phyloP scores from a whole-genome alignment of 768 basidiomycete species.

The Mycena chlorophos region DNA sequence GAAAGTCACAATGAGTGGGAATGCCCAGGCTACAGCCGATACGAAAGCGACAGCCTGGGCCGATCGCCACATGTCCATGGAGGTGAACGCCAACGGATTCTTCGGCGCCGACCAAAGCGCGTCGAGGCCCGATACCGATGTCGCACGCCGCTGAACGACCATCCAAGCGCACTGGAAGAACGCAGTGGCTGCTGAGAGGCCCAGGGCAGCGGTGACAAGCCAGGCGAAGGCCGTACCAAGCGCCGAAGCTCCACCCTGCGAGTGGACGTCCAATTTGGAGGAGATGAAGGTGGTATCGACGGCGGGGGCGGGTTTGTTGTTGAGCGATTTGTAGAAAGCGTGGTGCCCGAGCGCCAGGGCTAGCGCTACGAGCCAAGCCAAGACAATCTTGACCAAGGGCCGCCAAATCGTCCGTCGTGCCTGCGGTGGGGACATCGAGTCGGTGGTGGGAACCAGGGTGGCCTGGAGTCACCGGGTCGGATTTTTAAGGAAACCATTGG shows the following conservation, averaged over 20 bases:
- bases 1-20: conserved; percentile 12
- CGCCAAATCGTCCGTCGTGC: too few species aligned
- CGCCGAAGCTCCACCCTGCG: conserved; percentile 9
- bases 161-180: conserved; percentile 9
- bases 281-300: too few species aligned
- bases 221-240: conserved; percentile 8
- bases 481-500: too few species aligned
- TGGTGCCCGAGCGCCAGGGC: too few species aligned
- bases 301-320: too few species aligned
- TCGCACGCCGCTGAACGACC: conserved; percentile 6
- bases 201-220: conserved; percentile 6
- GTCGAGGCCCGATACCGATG: conserved; percentile 7
- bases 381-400: too few species aligned
- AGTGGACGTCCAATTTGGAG: too few species aligned
- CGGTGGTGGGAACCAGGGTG: too few species aligned
- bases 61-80: conserved; percentile 6
- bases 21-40: background rate
- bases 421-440: too few species aligned
- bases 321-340: too few species aligned
- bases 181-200: conserved; percentile 2
- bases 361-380: too few species aligned
- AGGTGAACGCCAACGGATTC: background rate
- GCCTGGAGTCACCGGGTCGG: too few species aligned
- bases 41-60: conserved; percentile 3
- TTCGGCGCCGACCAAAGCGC: conserved; percentile 10